phyloP scores from a whole-genome alignment of 2,329 filamentous ascomycete genomes.

The Fusarium fracticaudum region DNA sequence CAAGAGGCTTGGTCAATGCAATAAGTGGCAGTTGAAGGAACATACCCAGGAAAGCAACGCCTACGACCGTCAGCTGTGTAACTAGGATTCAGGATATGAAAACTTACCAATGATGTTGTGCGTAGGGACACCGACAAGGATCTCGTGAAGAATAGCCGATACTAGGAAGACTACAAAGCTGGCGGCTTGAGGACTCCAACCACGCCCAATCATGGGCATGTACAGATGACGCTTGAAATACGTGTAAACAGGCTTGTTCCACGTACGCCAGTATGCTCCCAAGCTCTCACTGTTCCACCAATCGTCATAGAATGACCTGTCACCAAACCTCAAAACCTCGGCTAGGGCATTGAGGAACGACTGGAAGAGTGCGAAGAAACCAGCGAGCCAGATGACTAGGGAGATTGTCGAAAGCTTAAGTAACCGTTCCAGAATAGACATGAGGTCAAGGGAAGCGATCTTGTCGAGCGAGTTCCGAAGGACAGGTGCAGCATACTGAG shows the following conservation, averaged over 20 bases:
- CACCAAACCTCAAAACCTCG: conserved; percentile 88
- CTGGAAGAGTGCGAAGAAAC: conserved; percentile 97
- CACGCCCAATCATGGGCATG: conserved; percentile 84
- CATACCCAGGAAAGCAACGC: conserved; percentile 95
- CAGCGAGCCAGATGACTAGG: conserved; percentile 94
- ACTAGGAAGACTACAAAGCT: conserved; percentile 87
- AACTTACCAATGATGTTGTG: conserved; percentile 86
- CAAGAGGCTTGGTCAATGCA: conserved; percentile 78
- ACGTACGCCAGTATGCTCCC: conserved; percentile 91
- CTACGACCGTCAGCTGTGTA: conserved; percentile 51
- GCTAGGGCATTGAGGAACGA: conserved; percentile 90
- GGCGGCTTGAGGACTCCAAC: conserved; percentile 76
- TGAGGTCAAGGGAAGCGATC: conserved; percentile 80
- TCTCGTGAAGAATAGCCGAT: conserved; percentile 88
- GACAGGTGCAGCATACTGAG: conserved; percentile 92
- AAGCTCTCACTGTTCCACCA: conserved; percentile 97
- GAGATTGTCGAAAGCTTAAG: conserved; percentile 97
- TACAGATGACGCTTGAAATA: conserved; percentile 98
- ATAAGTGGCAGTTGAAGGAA: conserved; percentile 92
- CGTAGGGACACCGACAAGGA: conserved; percentile 92
- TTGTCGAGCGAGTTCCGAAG: conserved; percentile 90
- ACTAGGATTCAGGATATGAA: background rate
- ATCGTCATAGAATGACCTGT: conserved; percentile 94
- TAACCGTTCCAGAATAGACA: conserved; percentile 85
- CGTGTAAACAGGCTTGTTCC: conserved; percentile 97